These are phyloP conservation scores for Citrus trifoliata DNA, from an alignment of 345 rosid genomes.

Conservation along the genomic window DNA sequence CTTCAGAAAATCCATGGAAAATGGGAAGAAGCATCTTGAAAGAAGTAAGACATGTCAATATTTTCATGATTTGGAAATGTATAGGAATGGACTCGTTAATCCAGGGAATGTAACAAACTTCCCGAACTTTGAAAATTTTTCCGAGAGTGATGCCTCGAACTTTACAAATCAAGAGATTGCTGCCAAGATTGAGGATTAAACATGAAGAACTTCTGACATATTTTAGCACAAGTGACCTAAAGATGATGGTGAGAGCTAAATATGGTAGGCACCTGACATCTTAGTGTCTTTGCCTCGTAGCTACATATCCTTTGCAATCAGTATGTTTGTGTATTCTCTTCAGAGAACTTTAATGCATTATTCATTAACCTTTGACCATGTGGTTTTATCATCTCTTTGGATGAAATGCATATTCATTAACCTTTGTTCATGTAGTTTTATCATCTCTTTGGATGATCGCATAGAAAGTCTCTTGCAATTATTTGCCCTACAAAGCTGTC, in stretches of 20 bases:
- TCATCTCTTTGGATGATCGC: not conserved
- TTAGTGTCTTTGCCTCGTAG: not conserved
- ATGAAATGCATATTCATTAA: not conserved
- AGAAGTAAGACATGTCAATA: slow-evolving; percentile 44
- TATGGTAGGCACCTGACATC: not conserved
- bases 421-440: not conserved
- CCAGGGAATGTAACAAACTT: slow-evolving; percentile 12
- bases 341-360: not conserved
- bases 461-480: not conserved
- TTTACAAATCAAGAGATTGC: not conserved
- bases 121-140: not conserved
- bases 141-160: not conserved
- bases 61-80: slow-evolving; percentile 46
- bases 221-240: not conserved
- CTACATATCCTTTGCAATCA: not conserved
- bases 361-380: not conserved
- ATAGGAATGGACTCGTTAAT: slow-evolving; percentile 34
- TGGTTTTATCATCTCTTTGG: not conserved
- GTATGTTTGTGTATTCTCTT: not conserved
- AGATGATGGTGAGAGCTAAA: not conserved
- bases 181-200: slow-evolving; percentile 6
- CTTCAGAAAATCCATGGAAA: slow-evolving; percentile 46
- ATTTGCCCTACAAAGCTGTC: not conserved
- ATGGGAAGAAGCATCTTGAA: slow-evolving; percentile 41
- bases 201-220: not conserved